Evolutionary conservation across 2,329 filamentous ascomycete genomes (phyloP).

Genomic region (Colletotrichum costaricense): DNA sequence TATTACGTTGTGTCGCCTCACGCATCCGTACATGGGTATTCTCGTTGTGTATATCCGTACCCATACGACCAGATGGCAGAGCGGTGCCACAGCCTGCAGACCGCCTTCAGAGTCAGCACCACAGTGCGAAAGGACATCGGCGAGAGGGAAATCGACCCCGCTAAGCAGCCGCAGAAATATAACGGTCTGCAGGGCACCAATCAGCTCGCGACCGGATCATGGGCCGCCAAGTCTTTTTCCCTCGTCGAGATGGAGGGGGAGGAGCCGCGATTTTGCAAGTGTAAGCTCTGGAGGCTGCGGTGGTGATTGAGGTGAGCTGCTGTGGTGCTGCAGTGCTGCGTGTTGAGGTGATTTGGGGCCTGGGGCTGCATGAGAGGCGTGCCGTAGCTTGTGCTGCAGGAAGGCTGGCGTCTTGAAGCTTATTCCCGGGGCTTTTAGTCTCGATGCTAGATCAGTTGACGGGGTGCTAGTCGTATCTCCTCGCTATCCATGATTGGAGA

Average conservation of each 20-base stretch:
- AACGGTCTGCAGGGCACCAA: constrained; percentile 35
- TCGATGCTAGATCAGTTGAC: constrained; percentile 8
- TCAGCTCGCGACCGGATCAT: constrained; percentile 21
- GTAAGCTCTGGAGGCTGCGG: not conserved
- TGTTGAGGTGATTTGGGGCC: not conserved
- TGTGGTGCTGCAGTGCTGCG: not conserved
- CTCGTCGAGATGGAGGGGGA: constrained; percentile 12
- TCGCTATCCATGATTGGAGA: not conserved
- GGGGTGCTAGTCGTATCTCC: not conserved
- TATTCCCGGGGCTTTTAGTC: constrained; percentile 7
- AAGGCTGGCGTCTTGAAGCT: constrained; percentile 32
- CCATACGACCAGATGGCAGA: not conserved
- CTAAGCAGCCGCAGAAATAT: constrained; percentile 31
- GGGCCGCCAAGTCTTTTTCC: constrained; percentile 21
- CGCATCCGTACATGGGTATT: not conserved
- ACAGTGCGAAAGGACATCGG: constrained; percentile 23
- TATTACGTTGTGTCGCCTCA: constrained; percentile 26
- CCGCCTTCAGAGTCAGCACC: constrained; percentile 14
- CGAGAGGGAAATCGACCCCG: constrained; percentile 25
- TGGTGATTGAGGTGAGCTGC: not conserved
- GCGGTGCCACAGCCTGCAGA: constrained; percentile 1
- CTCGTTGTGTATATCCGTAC: not conserved
- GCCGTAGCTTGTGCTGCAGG: constrained; percentile 16
- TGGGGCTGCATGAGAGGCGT: constrained; percentile 18
- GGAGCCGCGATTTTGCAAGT: not conserved